Percentiles rank a stretch among this genome's conserved stretches.
phyloP scores from a whole-genome alignment of 2,329 filamentous ascomycete genomes.

The Colletotrichum nymphaeae region DNA sequence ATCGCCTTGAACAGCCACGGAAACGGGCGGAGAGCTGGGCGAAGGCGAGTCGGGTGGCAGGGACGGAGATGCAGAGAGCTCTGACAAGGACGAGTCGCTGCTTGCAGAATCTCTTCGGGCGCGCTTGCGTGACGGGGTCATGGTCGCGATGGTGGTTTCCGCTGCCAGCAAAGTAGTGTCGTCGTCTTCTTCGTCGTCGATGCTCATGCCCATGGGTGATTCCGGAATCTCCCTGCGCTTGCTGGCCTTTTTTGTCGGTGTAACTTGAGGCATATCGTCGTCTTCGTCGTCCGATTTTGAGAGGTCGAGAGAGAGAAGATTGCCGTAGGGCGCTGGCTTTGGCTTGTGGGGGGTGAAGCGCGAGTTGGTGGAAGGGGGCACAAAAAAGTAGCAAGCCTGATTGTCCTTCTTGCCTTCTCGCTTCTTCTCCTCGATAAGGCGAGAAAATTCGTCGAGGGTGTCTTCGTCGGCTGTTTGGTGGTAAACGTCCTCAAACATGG shows the following conservation, averaged over 20 bases:
- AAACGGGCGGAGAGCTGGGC: conserved; percentile 40
- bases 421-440: conserved; percentile 65
- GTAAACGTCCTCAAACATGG: conserved; percentile 69
- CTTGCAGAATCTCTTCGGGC: conserved; percentile 50
- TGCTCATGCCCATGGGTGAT: conserved; percentile 11
- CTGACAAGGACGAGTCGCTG: conserved; percentile 57
- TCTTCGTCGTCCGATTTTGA: conserved; percentile 37
- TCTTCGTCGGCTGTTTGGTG: conserved; percentile 65
- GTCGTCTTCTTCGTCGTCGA: conserved; percentile 2
- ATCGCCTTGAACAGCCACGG: conserved; percentile 30
- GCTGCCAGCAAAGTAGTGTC: conserved; percentile 21
- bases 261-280: conserved; percentile 12
- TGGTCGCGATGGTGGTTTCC: not conserved
- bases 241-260: conserved; percentile 30
- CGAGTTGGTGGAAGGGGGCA: conserved; percentile 57
- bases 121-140: conserved; percentile 50
- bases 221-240: conserved; percentile 24
- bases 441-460: conserved; percentile 62
- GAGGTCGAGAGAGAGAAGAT: conserved; percentile 57
- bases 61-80: conserved; percentile 41
- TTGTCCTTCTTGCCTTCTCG: conserved; percentile 66
- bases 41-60: conserved; percentile 50
- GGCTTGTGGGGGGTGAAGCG: conserved; percentile 57
- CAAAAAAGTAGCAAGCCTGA: conserved; percentile 65
- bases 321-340: conserved; percentile 60